Evolutionary conservation across 2,329 filamentous ascomycete species (phyloP), one percentile per base, ranked within the genome.

Genomic region (Colletotrichum sansevieriae): DNA sequence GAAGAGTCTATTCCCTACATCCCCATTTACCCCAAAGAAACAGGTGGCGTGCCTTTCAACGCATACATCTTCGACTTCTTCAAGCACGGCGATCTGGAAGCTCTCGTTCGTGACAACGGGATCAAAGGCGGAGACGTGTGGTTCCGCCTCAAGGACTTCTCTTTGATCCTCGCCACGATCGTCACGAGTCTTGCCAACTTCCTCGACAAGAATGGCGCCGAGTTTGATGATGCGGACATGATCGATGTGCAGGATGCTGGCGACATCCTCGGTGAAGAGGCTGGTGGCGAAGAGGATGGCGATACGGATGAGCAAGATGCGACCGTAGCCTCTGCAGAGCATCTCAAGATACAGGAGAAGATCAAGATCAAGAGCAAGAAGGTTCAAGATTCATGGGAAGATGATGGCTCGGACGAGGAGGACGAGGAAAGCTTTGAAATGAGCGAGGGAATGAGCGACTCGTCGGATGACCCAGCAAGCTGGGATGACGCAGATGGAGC

Each of bases 61-160:
- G 88, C 89, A 0, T 92, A 92, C 74, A 79, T 95, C 0, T 88
- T 91, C 68, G 91, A 95, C 76, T 95, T 94, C 78, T 94, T 88
- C 83, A 92, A 89, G 77, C 90, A 95, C 73, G 92, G 91, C 3
- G 87, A 91, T 74, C 76, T 90, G 22, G 75, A 82, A 1, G 85
- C 88, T 0, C 79, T 95, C 2, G 85, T 87, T 12, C 79, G 77
- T 0, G 90, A 89, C 35, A 95, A 95, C 75, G 83, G 85, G 3
- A 89, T 95, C 74, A 87, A 87, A 51, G 79, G 81, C 1, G 86
- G 87, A 4, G 90, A 94, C 54, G 84, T 93, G 9, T 95, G 92
- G 92, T 94, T 91, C 73, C 75, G 86, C 2, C 82, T 94, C 2
- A 92, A 93, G 54, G 82, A 84, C 70, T 86, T 86, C 62, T 84